A percentile compares a stretch with the other conserved stretches of the same genome.
Evolutionary conservation across 1,139 yeast species (phyloP).

Genomic region (Wickerhamomyces sp.): DNA sequence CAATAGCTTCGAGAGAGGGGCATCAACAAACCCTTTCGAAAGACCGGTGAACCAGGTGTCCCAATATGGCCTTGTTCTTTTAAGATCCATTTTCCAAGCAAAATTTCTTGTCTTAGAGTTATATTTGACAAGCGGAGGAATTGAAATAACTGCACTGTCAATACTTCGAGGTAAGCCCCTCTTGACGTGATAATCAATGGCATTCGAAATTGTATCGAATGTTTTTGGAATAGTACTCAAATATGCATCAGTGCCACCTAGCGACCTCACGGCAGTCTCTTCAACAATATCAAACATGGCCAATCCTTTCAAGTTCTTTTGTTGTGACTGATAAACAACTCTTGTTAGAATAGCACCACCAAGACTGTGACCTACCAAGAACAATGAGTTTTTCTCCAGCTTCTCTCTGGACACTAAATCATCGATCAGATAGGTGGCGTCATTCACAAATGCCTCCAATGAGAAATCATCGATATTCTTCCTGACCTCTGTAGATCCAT

Average conservation of each 20-base stretch:
- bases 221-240: conserved; percentile 54
- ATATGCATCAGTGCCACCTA: conserved; percentile 61
- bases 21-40: conserved; percentile 55
- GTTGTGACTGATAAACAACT: conserved; percentile 29
- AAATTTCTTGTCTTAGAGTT: conserved; percentile 24
- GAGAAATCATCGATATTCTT: conserved; percentile 36
- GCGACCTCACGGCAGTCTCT: conserved; percentile 76
- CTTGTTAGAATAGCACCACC: conserved; percentile 84
- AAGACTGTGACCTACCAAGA: conserved; percentile 82
- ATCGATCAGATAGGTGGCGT: conserved; percentile 45
- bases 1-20: conserved; percentile 61
- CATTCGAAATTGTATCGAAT: conserved; percentile 49
- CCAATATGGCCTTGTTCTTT: conserved; percentile 67
- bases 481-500: conserved; percentile 48
- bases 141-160: conserved; percentile 66
- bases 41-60: conserved; percentile 70
- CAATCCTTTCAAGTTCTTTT: conserved; percentile 49
- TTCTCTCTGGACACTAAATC: conserved; percentile 28
- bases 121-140: conserved; percentile 55
- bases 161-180: conserved; percentile 47
- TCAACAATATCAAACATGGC: conserved; percentile 88
- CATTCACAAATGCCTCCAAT: conserved; percentile 49
- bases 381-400: conserved; percentile 27
- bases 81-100: conserved; percentile 63
- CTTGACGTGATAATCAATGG: conserved; percentile 79